These are phyloP conservation scores for Grigorovia transvaalensis DNA, from an alignment of 805 yeast genomes.

Conservation along the genomic window DNA sequence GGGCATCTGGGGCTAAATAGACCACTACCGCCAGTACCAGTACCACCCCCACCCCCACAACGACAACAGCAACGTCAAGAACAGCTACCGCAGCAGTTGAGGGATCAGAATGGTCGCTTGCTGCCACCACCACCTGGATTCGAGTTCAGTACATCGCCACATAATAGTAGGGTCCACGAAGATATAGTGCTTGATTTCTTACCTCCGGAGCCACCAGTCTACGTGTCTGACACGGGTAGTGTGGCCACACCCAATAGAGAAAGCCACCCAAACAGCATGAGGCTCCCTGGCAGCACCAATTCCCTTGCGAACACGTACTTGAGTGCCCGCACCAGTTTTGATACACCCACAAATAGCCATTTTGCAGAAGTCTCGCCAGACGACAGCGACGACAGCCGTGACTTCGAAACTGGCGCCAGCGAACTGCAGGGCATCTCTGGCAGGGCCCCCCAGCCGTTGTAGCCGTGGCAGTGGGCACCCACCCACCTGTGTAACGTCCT, in stretches of 20 bases:
- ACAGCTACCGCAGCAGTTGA: background rate
- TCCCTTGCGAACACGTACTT: background rate
- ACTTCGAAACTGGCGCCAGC: conserved; percentile 35
- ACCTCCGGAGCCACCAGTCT: conserved; percentile 32
- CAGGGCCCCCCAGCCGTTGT: no score
- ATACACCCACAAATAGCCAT: background rate
- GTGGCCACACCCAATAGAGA: background rate
- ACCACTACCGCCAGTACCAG: background rate
- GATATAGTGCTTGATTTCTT: conserved; percentile 27
- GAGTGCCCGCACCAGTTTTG: background rate
- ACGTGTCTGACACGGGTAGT: conserved; percentile 10
- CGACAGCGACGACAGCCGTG: conserved; percentile 34
- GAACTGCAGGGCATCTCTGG: conserved; percentile 10
- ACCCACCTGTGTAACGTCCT: no score
- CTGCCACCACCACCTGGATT: conserved; percentile 32
- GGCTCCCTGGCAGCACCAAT: background rate
- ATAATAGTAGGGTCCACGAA: conserved; percentile 13
- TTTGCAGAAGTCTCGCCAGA: conserved; percentile 29
- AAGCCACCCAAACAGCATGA: no score
- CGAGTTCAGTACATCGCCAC: conserved; percentile 25
- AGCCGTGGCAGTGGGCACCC: no score
- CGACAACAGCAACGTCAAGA: background rate
- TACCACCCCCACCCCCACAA: background rate
- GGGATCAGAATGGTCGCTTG: conserved; percentile 19
- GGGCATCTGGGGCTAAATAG: background rate